These are phyloP conservation scores for Trypanosoma caninum DNA, from an alignment of 208 protist genomes.

Conservation along the genomic window DNA sequence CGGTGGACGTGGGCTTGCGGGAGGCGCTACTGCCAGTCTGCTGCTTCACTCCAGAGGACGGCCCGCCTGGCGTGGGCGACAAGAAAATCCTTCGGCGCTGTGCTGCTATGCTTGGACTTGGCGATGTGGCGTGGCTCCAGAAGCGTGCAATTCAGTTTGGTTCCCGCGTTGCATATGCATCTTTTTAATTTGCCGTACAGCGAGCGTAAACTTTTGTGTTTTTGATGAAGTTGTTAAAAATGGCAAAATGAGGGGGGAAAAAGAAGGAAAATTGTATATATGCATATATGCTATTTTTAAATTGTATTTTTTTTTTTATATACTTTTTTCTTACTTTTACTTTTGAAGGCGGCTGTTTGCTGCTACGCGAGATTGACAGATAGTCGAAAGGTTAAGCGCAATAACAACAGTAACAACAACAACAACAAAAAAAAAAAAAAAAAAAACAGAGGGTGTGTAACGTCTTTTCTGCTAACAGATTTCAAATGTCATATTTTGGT, in stretches of 20 bases:
- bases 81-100: conserved; percentile 88
- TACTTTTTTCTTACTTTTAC: too few relatives aligned
- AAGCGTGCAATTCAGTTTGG: conserved; percentile 98
- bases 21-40: conserved; percentile 53
- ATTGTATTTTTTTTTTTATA: too few relatives aligned
- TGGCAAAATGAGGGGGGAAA: not conserved
- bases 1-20: conserved; percentile 41
- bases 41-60: conserved; percentile 38
- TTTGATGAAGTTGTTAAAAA: too few relatives aligned
- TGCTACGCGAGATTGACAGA: too few relatives aligned
- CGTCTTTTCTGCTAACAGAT: too few relatives aligned
- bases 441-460: not conserved
- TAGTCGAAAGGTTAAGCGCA: too few relatives aligned
- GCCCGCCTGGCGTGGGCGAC: conserved; percentile 84
- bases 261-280: not conserved
- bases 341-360: too few relatives aligned
- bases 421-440: not conserved
- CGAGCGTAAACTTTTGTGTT: too few relatives aligned
- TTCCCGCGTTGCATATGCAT: conserved; percentile 88
- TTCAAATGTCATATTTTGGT: too few relatives aligned
- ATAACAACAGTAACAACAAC: not conserved
- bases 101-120: conserved; percentile 82
- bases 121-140: conserved; percentile 64
- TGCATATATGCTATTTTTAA: not conserved
- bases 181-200: not conserved